These are phyloP conservation scores for Wickerhamomyces pijperi DNA, from an alignment of 805 yeast species.

Conservation along the genomic window DNA sequence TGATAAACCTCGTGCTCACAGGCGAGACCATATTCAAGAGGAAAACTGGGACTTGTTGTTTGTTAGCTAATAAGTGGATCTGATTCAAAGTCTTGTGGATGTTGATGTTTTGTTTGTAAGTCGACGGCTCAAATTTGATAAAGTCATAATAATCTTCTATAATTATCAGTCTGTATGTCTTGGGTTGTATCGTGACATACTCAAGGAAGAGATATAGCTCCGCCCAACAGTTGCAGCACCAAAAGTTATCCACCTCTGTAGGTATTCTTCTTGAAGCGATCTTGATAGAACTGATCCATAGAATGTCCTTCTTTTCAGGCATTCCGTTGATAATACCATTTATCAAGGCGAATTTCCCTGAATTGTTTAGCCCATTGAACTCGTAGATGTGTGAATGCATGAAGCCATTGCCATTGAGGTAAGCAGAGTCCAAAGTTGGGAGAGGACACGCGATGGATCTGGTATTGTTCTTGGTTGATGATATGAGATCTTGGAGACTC, in stretches of 20 bases:
- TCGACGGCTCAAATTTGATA: neutral
- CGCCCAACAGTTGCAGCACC: neutral
- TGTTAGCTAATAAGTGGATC: neutral
- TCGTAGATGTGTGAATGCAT: neutral
- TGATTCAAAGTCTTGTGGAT: neutral
- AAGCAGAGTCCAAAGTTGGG: neutral
- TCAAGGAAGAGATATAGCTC: neutral
- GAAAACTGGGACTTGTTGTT: neutral
- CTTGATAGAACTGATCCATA: neutral
- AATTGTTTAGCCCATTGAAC: neutral
- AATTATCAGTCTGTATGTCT: neutral
- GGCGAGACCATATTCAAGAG: neutral
- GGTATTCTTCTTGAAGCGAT: neutral
- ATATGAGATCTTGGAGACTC: neutral
- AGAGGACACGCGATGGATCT: neutral
- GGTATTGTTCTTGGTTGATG: neutral
- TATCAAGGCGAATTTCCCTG: neutral
- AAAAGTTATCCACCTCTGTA: neutral
- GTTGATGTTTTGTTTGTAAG: neutral
- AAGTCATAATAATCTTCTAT: neutral
- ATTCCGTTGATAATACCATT: neutral
- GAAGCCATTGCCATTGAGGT: neutral
- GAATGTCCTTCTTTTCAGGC: neutral
- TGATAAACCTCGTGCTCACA: neutral
- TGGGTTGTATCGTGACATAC: neutral